Evolutionary conservation across 2,329 filamentous ascomycete species (phyloP).

Genomic region (Geosmithia flava): DNA sequence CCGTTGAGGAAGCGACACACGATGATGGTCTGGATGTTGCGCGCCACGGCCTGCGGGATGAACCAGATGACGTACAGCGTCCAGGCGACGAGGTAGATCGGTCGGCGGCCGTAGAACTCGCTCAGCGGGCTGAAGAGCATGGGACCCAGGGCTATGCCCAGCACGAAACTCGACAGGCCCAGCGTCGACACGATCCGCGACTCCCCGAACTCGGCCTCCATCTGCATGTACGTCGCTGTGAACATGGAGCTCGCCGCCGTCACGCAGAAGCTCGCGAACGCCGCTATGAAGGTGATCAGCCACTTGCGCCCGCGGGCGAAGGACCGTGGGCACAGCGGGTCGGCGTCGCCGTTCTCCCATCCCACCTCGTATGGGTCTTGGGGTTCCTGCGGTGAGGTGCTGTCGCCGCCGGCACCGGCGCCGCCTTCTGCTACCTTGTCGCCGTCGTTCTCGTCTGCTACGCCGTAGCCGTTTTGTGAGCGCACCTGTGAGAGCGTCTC

Average conservation of each 20-base stretch:
- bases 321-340: conserved; percentile 64
- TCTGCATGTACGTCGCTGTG: conserved; percentile 67
- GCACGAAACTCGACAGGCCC: conserved; percentile 72
- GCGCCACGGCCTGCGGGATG: conserved; percentile 69
- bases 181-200: conserved; percentile 64
- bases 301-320: conserved; percentile 59
- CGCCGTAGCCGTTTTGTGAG: conserved; percentile 32
- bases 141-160: conserved; percentile 56
- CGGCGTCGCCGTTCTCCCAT: conserved; percentile 61
- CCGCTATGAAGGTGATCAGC: conserved; percentile 66
- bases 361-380: conserved; percentile 41
- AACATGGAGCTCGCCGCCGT: conserved; percentile 65
- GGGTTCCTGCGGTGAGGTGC: no score
- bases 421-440: conserved; percentile 2
- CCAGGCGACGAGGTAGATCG: conserved; percentile 69
- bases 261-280: conserved; percentile 68
- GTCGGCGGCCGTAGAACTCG: conserved; percentile 72
- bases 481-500: conserved; percentile 13
- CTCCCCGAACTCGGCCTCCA: conserved; percentile 61
- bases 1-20: conserved; percentile 68
- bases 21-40: conserved; percentile 71
- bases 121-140: conserved; percentile 52
- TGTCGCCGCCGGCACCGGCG: neutral
- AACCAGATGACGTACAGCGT: conserved; percentile 66
- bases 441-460: conserved; percentile 16